Evolutionary conservation across 805 yeast genomes (phyloP).

Genomic region (Yamadazyma laniorum): DNA sequence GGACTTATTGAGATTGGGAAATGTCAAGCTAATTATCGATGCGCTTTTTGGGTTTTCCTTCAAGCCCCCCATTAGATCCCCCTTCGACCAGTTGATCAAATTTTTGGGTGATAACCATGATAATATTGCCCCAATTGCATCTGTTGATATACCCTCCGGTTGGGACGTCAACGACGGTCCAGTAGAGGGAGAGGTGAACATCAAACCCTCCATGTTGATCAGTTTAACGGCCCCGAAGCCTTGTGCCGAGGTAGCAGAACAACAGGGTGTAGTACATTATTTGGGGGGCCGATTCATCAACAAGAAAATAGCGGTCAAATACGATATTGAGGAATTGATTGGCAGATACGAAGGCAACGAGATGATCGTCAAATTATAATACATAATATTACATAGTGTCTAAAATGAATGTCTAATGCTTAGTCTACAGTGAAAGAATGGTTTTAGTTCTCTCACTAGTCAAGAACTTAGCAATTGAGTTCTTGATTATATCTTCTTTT

Average conservation of each 20-base stretch:
- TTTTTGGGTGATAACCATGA: slow-evolving; percentile 30
- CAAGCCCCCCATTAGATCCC: slow-evolving; percentile 80
- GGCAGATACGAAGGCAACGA: slow-evolving; percentile 31
- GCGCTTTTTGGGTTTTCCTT: slow-evolving; percentile 93
- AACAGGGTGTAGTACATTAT: slow-evolving; percentile 51
- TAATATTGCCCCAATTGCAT: slow-evolving; percentile 60
- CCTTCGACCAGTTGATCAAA: slow-evolving; percentile 52
- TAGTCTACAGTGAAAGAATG: too few relatives aligned
- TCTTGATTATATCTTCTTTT: slow-evolving; percentile 8
- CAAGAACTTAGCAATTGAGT: slow-evolving; percentile 10
- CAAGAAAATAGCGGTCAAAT: slow-evolving; percentile 62
- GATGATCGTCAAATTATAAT: slow-evolving; percentile 32
- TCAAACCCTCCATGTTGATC: slow-evolving; percentile 67
- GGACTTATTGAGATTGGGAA: slow-evolving; percentile 8
- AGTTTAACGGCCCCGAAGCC: slow-evolving; percentile 95
- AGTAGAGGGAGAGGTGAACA: slow-evolving; percentile 27
- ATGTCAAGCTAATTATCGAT: slow-evolving; percentile 55
- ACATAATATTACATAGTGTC: background rate
- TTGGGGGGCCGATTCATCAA: slow-evolving; percentile 90
- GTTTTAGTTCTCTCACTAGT: too few relatives aligned
- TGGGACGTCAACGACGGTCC: slow-evolving; percentile 97
- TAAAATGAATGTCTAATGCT: background rate
- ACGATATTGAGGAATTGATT: slow-evolving; percentile 57
- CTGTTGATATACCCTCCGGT: slow-evolving; percentile 93
- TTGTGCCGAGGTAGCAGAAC: slow-evolving; percentile 54